A percentile compares a stretch with the other conserved stretches of the same genome.
These are phyloP conservation scores for Diplosphaera chodatii DNA, from an alignment of 139 green algal species.

Conservation along the genomic window DNA sequence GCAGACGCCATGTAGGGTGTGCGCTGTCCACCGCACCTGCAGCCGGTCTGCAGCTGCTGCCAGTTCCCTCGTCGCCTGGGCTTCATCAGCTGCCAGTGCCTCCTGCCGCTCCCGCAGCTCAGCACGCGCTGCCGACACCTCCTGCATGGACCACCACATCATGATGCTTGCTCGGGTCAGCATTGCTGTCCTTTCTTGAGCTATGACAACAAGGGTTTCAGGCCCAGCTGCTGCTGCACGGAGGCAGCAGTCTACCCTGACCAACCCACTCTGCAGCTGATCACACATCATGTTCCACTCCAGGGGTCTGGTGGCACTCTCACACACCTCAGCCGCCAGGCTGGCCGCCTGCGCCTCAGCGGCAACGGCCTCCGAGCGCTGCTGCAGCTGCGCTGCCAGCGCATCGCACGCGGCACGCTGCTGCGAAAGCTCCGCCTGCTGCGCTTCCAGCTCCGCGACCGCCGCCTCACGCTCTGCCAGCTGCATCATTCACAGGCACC, in stretches of 20 bases:
- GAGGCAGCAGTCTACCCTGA: too few species aligned
- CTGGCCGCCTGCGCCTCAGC: conserved; percentile 6
- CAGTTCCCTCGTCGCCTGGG: conserved; percentile 3
- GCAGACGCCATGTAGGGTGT: too few species aligned
- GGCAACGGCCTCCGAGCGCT: not conserved
- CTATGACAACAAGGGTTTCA: too few species aligned
- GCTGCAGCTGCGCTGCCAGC: conserved; percentile 8
- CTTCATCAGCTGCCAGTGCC: conserved; percentile 16
- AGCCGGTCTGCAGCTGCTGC: conserved; percentile 4
- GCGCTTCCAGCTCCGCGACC: conserved; percentile 15
- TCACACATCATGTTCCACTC: too few species aligned
- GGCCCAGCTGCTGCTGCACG: too few species aligned
- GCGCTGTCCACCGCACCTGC: too few species aligned
- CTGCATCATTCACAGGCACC: not conserved
- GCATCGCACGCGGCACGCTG: conserved; percentile 1
- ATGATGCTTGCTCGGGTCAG: too few species aligned
- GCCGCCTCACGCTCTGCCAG: conserved; percentile 15
- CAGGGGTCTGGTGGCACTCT: too few species aligned
- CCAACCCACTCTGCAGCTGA: too few species aligned
- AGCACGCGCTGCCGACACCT: conserved; percentile 11
- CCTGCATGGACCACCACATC: too few species aligned
- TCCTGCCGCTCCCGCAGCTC: conserved; percentile 11
- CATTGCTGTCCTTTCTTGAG: too few species aligned
- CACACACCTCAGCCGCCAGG: not conserved
- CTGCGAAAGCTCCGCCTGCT: not conserved